Conservation (phyloP, 2,329 filamentous ascomycete genomes). For the Pezicula radicicola region DNA sequence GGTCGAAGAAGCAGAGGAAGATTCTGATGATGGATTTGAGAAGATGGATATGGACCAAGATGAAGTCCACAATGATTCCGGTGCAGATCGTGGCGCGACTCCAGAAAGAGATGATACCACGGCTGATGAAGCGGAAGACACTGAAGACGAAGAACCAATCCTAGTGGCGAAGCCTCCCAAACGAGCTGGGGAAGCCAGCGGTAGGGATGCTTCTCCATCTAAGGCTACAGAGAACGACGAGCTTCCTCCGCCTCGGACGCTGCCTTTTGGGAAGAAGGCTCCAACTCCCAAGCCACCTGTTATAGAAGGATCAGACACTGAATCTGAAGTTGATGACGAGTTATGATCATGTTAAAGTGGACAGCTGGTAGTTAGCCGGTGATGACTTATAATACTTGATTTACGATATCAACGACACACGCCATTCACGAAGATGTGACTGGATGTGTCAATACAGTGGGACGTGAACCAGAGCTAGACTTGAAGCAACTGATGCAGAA, state of each 20-base stretch:
- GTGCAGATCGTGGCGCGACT: slow-evolving; percentile 1
- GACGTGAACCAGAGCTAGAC: too few relatives aligned
- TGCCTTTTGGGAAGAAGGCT: slow-evolving; percentile 2
- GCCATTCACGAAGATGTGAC: too few relatives aligned
- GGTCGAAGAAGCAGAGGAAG: slow-evolving; percentile 29
- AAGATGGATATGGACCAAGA: slow-evolving; percentile 47
- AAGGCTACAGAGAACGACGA: not conserved
- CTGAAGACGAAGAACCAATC: not conserved
- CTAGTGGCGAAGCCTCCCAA: not conserved
- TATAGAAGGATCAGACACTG: slow-evolving; percentile 2
- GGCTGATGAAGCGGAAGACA: slow-evolving; percentile 4
- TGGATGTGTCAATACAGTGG: too few relatives aligned
- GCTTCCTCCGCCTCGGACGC: not conserved
- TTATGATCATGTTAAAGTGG: not conserved
- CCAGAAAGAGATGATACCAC: slow-evolving; percentile 2
- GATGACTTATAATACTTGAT: too few relatives aligned
- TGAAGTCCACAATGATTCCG: slow-evolving; percentile 10
- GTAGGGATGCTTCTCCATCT: not conserved
- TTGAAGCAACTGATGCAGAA: too few relatives aligned
- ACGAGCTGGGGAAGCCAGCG: too few relatives aligned
- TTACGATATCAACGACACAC: too few relatives aligned
- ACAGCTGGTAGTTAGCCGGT: too few relatives aligned
- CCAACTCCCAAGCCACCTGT: not conserved
- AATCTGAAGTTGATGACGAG: slow-evolving; percentile 2
- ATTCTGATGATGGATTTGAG: slow-evolving; percentile 44